These are phyloP conservation scores for Thymus quinquecostatus DNA, from an alignment of 257 asterid genomes.

Conservation along the genomic window DNA sequence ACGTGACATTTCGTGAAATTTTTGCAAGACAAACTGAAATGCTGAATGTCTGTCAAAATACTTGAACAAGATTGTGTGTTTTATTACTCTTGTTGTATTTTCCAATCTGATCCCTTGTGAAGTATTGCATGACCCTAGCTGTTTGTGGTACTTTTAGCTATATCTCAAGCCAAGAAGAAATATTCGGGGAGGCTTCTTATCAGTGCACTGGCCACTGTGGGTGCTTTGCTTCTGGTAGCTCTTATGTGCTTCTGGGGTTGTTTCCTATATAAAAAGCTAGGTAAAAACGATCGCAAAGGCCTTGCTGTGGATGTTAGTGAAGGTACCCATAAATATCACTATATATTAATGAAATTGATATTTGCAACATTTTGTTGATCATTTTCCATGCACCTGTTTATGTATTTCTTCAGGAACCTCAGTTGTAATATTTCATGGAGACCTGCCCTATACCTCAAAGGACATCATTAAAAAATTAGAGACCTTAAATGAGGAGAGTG, in stretches of 20 bases:
- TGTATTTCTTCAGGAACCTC: constrained; percentile 75
- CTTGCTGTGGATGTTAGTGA: constrained; percentile 81
- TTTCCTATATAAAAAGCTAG: constrained; percentile 79
- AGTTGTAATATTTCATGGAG: constrained; percentile 94
- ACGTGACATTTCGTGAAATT: neutral
- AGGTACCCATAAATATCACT: constrained; percentile 50
- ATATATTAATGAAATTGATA: constrained; percentile 23
- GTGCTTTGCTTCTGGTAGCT: constrained; percentile 91
- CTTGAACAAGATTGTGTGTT: constrained; percentile 1
- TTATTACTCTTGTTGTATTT: constrained; percentile 13
- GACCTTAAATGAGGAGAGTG: constrained; percentile 75
- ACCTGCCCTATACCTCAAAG: constrained; percentile 89
- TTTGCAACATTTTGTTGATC: constrained; percentile 2
- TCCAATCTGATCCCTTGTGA: constrained; percentile 14
- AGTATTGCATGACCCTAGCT: constrained; percentile 26
- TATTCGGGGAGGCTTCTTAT: constrained; percentile 70
- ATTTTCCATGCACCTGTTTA: neutral
- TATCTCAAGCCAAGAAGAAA: constrained; percentile 60
- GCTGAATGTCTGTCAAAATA: constrained; percentile 10
- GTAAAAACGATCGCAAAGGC: constrained; percentile 69
- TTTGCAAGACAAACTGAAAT: neutral
- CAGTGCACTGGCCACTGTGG: constrained; percentile 87
- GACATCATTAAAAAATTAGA: constrained; percentile 85
- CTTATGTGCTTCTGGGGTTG: constrained; percentile 98
- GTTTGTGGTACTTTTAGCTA: constrained; percentile 43